These are phyloP conservation scores for Radiomyces spectabilis DNA, from an alignment of 192 early-diverging fungal genomes.

Conservation along the genomic window DNA sequence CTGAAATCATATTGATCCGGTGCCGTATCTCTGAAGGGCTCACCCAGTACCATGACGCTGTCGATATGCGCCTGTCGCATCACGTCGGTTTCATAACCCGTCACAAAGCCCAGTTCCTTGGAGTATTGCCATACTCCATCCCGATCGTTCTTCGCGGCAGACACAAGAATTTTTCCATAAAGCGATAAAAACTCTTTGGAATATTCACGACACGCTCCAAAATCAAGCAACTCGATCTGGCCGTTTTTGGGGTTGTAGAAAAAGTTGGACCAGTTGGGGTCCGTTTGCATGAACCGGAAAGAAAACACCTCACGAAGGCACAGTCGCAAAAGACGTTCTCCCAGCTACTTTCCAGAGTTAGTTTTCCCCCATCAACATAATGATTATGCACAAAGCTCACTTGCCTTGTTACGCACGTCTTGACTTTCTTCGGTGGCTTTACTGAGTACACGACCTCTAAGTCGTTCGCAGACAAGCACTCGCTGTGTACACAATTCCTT, in stretches of 20 bases:
- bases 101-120: constrained; percentile 81
- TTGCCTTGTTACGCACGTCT: constrained; percentile 44
- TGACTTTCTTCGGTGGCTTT: constrained; percentile 52
- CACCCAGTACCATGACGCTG: constrained; percentile 79
- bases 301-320: constrained; percentile 87
- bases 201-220: constrained; percentile 88
- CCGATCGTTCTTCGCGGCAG: constrained; percentile 64
- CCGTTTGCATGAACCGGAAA: constrained; percentile 97
- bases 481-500: constrained; percentile 57
- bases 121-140: constrained; percentile 73
- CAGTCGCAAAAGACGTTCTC: constrained; percentile 65
- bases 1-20: constrained; percentile 71
- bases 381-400: too few species aligned
- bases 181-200: constrained; percentile 60
- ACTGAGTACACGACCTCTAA: constrained; percentile 67
- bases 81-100: constrained; percentile 82
- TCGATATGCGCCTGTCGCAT: constrained; percentile 87
- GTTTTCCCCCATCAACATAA: too few species aligned
- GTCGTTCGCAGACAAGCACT: constrained; percentile 75
- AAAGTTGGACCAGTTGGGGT: constrained; percentile 99
- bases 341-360: too few species aligned
- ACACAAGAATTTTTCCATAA: constrained; percentile 70
- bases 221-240: constrained; percentile 86
- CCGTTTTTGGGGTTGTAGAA: constrained; percentile 64
- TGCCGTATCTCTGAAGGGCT: constrained; percentile 62